These are phyloP conservation scores for Prototheca wickerhamii DNA, from an alignment of 163 green algal genomes.

Conservation along the genomic window DNA sequence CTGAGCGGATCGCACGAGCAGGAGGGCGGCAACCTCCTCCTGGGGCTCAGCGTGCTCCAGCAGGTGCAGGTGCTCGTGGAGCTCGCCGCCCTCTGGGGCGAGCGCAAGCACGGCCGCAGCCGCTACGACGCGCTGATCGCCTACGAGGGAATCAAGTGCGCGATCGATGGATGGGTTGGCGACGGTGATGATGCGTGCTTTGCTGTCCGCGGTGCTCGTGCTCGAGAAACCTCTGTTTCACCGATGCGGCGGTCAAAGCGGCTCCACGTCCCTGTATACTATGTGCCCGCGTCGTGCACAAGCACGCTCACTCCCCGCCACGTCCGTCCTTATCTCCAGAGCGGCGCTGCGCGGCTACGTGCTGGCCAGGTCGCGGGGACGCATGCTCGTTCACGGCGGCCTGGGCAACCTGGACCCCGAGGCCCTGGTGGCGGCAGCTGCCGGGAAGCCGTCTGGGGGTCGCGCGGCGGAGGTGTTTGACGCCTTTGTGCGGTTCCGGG, in stretches of 20 bases:
- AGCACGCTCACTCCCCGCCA: too few species aligned
- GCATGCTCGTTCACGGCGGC: constrained; percentile 28
- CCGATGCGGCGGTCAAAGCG: too few species aligned
- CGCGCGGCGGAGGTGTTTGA: constrained; percentile 14
- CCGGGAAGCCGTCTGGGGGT: background rate
- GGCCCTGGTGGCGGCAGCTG: background rate
- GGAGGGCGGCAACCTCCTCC: constrained; percentile 4
- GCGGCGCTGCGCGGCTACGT: constrained; percentile 19
- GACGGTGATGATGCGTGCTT: too few species aligned
- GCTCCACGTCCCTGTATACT: too few species aligned
- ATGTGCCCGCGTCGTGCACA: too few species aligned
- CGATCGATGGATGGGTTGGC: background rate
- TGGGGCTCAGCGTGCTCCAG: constrained; percentile 29
- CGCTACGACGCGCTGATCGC: constrained; percentile 22
- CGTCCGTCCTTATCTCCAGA: too few species aligned
- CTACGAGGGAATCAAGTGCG: constrained; percentile 34
- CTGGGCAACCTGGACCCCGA: constrained; percentile 1
- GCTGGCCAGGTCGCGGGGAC: constrained; percentile 12
- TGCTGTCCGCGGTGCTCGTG: too few species aligned
- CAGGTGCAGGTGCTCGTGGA: constrained; percentile 48
- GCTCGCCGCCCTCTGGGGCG: constrained; percentile 24
- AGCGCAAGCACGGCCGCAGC: constrained; percentile 11
- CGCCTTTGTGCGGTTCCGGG: constrained; percentile 26
- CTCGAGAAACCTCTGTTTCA: too few species aligned
- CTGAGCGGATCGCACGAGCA: background rate